Base-by-base conservation (phyloP, 257 asterid genomes). In the Solanum lignicaule region DNA sequence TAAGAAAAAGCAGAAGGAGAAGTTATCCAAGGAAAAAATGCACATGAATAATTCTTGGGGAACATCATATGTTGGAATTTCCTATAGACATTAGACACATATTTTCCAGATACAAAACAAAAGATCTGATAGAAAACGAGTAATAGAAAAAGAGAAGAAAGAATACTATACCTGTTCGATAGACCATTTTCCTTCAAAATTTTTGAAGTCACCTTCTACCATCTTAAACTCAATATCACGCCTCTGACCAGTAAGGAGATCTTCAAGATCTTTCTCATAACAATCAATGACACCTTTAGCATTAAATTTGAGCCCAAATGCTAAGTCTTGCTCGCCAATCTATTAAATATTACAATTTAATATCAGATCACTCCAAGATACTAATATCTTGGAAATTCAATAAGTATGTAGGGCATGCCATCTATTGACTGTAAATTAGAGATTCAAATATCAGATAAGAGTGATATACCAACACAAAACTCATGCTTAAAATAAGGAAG, bases 171-270 rank as follows among this genome's bases (percentile, higher is more conserved):
- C 98, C 96, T 96, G 94, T 91, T 94, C 96, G 83, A 96, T 84
- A n/a, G 96, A 96, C 98, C 98, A 96, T 87, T 88, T 92, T 82
- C 98, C 98, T 90, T 94, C 94, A 90, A 94, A 96, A 9, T 86
- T 78, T 88, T 95, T 92, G 91, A 96, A 96, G 90, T 96, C 98
- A 48, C 98, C 98, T 89, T 96, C 98, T 32, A 94, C 93, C 98
- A 96, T 96, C 92, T 93, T 91, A 92, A 96, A 96, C 89, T 93
- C 98, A 74, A 95, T 95, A 87, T 95, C 95, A 60, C 98, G 96
- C 91, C 90, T 94, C 83, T 88, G 94, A 62, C 96, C 92, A 36
- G 27, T 81, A 62, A 95, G 93, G 66, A 92, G 90, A 81, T 81
- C 89, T 92, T 95, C 90, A 55, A 93, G 93, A 55, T 94, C 98